Conservation (phyloP, 345 rosid species). For the Moringa oleifera region DNA sequence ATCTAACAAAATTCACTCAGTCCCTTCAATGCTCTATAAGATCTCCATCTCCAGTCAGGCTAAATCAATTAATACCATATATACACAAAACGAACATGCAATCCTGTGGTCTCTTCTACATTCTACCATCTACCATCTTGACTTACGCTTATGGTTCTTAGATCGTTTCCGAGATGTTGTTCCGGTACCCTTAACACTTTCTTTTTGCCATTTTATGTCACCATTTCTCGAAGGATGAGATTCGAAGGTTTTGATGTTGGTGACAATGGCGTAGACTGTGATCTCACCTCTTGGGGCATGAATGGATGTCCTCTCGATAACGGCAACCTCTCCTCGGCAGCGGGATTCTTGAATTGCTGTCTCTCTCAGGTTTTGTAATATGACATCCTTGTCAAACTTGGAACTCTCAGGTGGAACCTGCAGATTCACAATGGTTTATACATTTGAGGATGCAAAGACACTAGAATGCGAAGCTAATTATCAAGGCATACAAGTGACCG, state of each 20-base stretch:
- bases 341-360: slow-evolving; percentile 41
- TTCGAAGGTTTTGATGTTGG: slow-evolving; percentile 51
- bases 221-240: slow-evolving; percentile 33
- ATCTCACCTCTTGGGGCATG: slow-evolving; percentile 48
- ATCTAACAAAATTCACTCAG: slow-evolving; percentile 72
- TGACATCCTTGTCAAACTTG: slow-evolving; percentile 40
- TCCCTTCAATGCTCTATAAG: slow-evolving; percentile 13
- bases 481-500: too few species aligned
- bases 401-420: slow-evolving; percentile 44
- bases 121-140: slow-evolving; percentile 29
- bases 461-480: background rate
- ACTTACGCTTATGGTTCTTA: slow-evolving; percentile 44
- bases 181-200: slow-evolving; percentile 24
- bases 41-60: slow-evolving; percentile 15
- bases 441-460: background rate
- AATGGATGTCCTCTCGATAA: slow-evolving; percentile 31
- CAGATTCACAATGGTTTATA: background rate
- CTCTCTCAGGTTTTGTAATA: slow-evolving; percentile 46
- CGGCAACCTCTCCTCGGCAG: slow-evolving; percentile 53
- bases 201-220: slow-evolving; percentile 41
- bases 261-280: slow-evolving; percentile 54
- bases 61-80: background rate
- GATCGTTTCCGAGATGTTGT: slow-evolving; percentile 55
- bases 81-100: slow-evolving; percentile 14
- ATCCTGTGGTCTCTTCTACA: too few species aligned